These are phyloP conservation scores for Calvatia gigantea DNA, from an alignment of 768 basidiomycete genomes.

Conservation along the genomic window DNA sequence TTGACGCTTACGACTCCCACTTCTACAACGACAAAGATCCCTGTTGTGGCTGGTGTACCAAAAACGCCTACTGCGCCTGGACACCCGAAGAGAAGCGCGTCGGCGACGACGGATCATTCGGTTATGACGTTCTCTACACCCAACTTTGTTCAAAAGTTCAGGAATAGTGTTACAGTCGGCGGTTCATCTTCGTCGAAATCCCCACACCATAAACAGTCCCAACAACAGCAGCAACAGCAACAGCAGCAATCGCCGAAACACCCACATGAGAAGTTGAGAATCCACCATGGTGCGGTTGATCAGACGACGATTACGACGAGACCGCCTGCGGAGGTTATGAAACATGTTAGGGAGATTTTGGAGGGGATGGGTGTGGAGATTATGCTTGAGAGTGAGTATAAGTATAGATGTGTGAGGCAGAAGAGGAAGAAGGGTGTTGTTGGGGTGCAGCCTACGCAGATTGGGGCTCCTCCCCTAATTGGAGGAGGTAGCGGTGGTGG, in stretches of 20 bases:
- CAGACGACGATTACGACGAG: slow-evolving; percentile 83
- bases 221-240: slow-evolving; percentile 22
- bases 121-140: slow-evolving; percentile 35
- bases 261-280: slow-evolving; percentile 50
- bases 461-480: too few species aligned
- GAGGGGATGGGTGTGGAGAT: slow-evolving; percentile 90
- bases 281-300: slow-evolving; percentile 92
- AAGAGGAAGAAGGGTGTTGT: slow-evolving; percentile 64
- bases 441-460: slow-evolving; percentile 16
- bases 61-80: slow-evolving; percentile 23
- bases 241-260: slow-evolving; percentile 23
- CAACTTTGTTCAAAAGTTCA: slow-evolving; percentile 44
- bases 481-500: too few species aligned
- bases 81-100: slow-evolving; percentile 43
- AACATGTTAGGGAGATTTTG: slow-evolving; percentile 75
- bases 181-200: slow-evolving; percentile 14
- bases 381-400: slow-evolving; percentile 85
- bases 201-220: not conserved
- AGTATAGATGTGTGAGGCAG: slow-evolving; percentile 78
- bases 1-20: slow-evolving; percentile 29
- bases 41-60: slow-evolving; percentile 6
- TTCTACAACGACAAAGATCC: slow-evolving; percentile 14
- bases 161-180: slow-evolving; percentile 47
- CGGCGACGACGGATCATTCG: slow-evolving; percentile 36
- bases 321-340: slow-evolving; percentile 84